A percentile compares a stretch with the other conserved stretches of the same genome.
Evolutionary conservation across 2,329 filamentous ascomycete species (phyloP).

Genomic region (Fusarium sp.): DNA sequence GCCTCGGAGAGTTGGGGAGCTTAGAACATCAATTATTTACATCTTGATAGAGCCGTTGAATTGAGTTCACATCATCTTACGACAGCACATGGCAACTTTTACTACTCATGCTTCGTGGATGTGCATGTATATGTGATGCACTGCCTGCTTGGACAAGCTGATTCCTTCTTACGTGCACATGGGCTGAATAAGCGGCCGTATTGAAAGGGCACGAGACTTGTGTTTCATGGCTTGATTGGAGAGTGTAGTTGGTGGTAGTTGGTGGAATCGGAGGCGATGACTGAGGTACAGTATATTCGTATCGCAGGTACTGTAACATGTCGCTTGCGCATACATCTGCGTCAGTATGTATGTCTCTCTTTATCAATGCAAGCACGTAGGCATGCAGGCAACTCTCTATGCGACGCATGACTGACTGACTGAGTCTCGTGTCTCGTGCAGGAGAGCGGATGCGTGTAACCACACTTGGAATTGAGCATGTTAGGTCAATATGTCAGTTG

Average conservation of each 20-base stretch:
- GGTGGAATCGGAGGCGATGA: background rate
- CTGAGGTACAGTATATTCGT: background rate
- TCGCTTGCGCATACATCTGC: background rate
- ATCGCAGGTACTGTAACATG: background rate
- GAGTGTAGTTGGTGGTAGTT: background rate
- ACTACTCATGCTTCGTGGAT: background rate
- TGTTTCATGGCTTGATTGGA: background rate
- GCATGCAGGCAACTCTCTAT: background rate
- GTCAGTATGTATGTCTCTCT: background rate
- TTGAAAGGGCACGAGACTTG: background rate
- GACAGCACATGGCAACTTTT: constrained; percentile 3
- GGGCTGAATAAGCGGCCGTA: constrained; percentile 6
- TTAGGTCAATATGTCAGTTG: background rate
- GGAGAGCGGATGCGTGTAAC: constrained; percentile 28
- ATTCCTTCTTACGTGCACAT: constrained; percentile 3
- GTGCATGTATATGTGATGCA: background rate
- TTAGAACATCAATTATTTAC: constrained; percentile 19
- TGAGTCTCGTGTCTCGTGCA: constrained; percentile 20
- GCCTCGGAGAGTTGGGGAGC: constrained; percentile 38
- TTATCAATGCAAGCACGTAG: constrained; percentile 1
- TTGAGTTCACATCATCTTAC: constrained; percentile 6
- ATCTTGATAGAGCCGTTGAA: constrained; percentile 11
- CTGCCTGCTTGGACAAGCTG: constrained; percentile 1
- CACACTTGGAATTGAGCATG: constrained; percentile 10
- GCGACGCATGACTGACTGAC: background rate